phyloP scores from a whole-genome alignment of 23 red algal genomes.

The Gracilaria domingensis region DNA sequence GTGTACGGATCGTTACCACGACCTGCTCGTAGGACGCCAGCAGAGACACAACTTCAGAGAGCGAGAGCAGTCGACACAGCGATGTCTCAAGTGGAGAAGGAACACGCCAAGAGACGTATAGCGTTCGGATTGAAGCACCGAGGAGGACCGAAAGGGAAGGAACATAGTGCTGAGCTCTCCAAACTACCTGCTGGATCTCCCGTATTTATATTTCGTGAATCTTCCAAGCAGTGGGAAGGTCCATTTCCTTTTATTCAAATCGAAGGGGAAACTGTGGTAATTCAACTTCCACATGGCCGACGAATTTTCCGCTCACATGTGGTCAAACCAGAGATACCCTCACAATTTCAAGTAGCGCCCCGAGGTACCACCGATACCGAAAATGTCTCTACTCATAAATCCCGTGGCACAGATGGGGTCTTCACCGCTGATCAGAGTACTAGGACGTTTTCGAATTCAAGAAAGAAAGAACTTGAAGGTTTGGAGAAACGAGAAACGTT shows the following conservation, averaged over 20 bases:
- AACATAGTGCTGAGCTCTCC: not conserved
- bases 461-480: not conserved
- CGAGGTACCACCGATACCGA: too few species aligned
- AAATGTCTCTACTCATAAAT: too few species aligned
- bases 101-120: constrained; percentile 28
- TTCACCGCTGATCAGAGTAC: too few species aligned
- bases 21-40: not conserved
- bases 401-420: too few species aligned
- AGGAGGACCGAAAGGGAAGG: not conserved
- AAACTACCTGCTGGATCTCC: not conserved
- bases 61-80: constrained; percentile 15
- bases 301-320: constrained; percentile 17
- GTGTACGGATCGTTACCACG: constrained; percentile 5
- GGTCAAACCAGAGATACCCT: not conserved
- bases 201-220: not conserved
- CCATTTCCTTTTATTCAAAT: constrained; percentile 27
- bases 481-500: not conserved
- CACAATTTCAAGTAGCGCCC: too few species aligned
- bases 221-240: not conserved
- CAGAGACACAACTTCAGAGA: not conserved
- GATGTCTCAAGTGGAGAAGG: not conserved
- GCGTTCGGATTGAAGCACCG: constrained; percentile 6
- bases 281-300: constrained; percentile 1
- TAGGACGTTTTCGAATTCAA: too few species aligned
- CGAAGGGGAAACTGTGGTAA: constrained; percentile 6